A percentile compares a stretch with the other conserved stretches of the same genome.
Evolutionary conservation across 371 early-diverging fungal species (phyloP).

Genomic region (Apophysomyces ossiformis): DNA sequence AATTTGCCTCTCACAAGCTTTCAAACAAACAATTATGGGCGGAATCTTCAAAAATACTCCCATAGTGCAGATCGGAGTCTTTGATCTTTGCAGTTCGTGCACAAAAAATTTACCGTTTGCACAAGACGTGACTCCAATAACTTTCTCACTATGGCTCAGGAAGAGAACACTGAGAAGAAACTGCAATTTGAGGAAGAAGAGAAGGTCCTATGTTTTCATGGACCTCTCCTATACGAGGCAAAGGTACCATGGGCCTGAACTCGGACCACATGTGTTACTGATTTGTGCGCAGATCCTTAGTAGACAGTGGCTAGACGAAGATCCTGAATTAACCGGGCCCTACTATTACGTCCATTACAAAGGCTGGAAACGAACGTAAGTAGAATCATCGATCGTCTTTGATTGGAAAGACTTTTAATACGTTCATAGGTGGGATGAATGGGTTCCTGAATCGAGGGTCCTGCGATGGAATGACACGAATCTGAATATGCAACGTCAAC

Average conservation of each 20-base stretch:
- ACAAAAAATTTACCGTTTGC: too few species aligned
- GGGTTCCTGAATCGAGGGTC: conserved; percentile 91
- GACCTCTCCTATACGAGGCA: conserved; percentile 95
- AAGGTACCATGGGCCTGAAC: conserved; percentile 66
- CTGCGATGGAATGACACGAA: conserved; percentile 86
- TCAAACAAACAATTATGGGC: too few species aligned
- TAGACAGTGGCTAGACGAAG: conserved; percentile 35
- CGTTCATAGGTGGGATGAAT: conserved; percentile 93
- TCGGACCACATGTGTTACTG: not conserved
- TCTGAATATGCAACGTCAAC: conserved; percentile 76
- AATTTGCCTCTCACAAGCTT: too few species aligned
- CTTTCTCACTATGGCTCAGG: conserved; percentile 1
- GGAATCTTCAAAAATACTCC: too few species aligned
- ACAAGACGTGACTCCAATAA: too few species aligned
- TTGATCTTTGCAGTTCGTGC: too few species aligned
- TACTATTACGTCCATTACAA: conserved; percentile 96
- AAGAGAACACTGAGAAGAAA: conserved; percentile 1
- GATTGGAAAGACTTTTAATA: not conserved
- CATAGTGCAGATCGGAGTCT: too few species aligned
- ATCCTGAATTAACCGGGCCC: conserved; percentile 65
- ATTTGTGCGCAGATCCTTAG: conserved; percentile 30
- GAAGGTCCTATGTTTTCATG: conserved; percentile 93
- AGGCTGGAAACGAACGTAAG: conserved; percentile 95
- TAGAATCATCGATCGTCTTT: not conserved
- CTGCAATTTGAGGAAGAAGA: conserved; percentile 62